Conservation (phyloP, 805 yeast species). For the Metschnikowia gruessii region DNA sequence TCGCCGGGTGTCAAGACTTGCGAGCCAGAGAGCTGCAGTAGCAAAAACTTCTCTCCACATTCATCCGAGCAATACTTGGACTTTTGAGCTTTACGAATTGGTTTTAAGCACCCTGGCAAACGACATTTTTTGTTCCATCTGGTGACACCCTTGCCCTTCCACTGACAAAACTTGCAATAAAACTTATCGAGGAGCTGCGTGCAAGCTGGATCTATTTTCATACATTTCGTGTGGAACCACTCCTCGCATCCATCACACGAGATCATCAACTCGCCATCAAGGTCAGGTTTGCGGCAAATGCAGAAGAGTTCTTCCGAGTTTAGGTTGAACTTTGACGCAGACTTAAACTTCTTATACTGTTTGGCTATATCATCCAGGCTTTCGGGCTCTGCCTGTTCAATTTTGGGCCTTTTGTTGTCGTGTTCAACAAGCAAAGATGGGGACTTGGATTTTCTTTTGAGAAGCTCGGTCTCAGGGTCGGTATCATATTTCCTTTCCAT, state of each 20-base stretch:
- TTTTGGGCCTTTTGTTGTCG: conserved; percentile 14
- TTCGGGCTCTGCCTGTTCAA: conserved; percentile 22
- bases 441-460: conserved; percentile 17
- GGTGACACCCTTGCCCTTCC: conserved; percentile 49
- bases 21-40: conserved; percentile 22
- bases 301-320: conserved; percentile 70
- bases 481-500: conserved; percentile 5
- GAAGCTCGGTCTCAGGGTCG: conserved; percentile 1
- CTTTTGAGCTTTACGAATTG: conserved; percentile 40
- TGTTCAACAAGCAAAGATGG: conserved; percentile 10
- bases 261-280: conserved; percentile 79
- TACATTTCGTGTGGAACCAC: conserved; percentile 87
- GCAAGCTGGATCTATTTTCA: conserved; percentile 52
- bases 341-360: conserved; percentile 36
- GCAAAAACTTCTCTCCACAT: conserved; percentile 58
- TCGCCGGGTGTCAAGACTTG: conserved; percentile 19
- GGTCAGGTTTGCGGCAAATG: conserved; percentile 73
- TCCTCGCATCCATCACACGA: conserved; percentile 94
- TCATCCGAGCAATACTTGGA: conserved; percentile 74
- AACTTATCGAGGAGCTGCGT: conserved; percentile 59
- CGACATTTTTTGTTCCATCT: conserved; percentile 79
- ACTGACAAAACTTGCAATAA: conserved; percentile 72
- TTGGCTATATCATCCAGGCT: conserved; percentile 32
- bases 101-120: conserved; percentile 51
- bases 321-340: conserved; percentile 41